Evolutionary conservation across 306 rosid species (phyloP), one percentile per base, ranked within the genome.

Genomic region (Trifolium repens): DNA sequence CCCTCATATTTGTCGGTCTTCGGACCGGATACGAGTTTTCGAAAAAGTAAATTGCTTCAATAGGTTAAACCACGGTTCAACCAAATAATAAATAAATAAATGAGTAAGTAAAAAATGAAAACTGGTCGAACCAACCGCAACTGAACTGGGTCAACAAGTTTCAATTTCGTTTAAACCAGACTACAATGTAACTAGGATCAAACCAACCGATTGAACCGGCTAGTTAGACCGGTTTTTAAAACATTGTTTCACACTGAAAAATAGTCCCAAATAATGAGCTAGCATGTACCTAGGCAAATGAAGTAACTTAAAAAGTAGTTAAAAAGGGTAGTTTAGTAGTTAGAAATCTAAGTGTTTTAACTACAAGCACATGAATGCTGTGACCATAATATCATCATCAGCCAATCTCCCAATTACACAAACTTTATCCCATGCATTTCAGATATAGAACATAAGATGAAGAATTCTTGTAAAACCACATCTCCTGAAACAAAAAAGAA

Each of bases 281-380:
- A 79, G 34, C 32, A 78, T 62, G 75, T 74, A 60, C 52, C 69
- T 63, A 52, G 62, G 63, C 70, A 16, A 52, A 67, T 69, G 78
- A 65, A 72, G 79, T 78, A 62, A 49, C 37, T 37, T 73, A 66
- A 77, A 67, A 68, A 74, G 73, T 57, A 58, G 82, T 77, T 75
- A 75, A 67, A 75, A 75, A 69, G 53, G 59, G 47, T 34, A 71
- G 77, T 30, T 66, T 17, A 79, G 80, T 72, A 77, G 84, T 74
- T 79, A 69, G 79, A 65, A 83, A 70, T 60, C 76, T 19, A 9
- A 76, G 61, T 73, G 83, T 80, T 84, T 76, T 78, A 82, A 73
- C 76, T 85, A 78, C 82, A 83, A 72, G 80, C 91, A 86, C 90
- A 88, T 81, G 89, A 85, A 78, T 76, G 61, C 67, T 67, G 81